Evolutionary conservation across 1,284 basidiomycete species (phyloP), one percentile per base, ranked within the genome.

Genomic region (Rhodotorula mucilaginosa): DNA sequence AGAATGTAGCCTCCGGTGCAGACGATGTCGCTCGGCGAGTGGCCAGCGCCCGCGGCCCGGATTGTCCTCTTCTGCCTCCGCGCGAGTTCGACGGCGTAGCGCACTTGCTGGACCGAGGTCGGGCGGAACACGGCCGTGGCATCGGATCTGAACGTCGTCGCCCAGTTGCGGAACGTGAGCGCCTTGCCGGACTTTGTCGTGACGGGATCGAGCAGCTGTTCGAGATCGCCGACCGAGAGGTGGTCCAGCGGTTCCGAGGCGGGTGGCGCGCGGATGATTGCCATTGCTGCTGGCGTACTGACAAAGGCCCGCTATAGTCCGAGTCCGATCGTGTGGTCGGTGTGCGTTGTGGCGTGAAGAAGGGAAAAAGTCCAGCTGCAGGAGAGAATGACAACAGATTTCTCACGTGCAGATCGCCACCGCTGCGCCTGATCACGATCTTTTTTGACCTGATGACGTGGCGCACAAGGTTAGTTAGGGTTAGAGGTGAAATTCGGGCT

Each of bases 11-110:
- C 78, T 0, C 68, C 69, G 12, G 88, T 92, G 81, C 92, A 96
- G 0, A 91, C 89, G 64, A 98, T 84, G 82, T 98, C 96, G 80
- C 89, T 91, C 16, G 96, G 97, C 74, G 90, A 92, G 82, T 98
- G 96, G 0, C 93, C 94, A 15, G 93, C 88, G 15, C 95, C 96
- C 44, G 90, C 89, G 0, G 92, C 90, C 67, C 94, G 88, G 52
- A 98, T 84, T 46, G 86, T 85, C 75, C 86, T 87, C 18, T 86
- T 84, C 78, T 92, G 87, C 58, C 91, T 84, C 19, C 89, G 84
- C 0, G 94, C 94, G 34, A 94, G 87, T 81, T 94, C 93, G 47
- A 99, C 84, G 59, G 96, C 85, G 74, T 88, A 86, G 58, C 87
- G 85, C 78, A 92, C 92, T 68, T 98, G 86, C 72, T 86, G 81